Conservation (phyloP, 78 protist genomes). For the Capsaspora owczarzaki region DNA sequence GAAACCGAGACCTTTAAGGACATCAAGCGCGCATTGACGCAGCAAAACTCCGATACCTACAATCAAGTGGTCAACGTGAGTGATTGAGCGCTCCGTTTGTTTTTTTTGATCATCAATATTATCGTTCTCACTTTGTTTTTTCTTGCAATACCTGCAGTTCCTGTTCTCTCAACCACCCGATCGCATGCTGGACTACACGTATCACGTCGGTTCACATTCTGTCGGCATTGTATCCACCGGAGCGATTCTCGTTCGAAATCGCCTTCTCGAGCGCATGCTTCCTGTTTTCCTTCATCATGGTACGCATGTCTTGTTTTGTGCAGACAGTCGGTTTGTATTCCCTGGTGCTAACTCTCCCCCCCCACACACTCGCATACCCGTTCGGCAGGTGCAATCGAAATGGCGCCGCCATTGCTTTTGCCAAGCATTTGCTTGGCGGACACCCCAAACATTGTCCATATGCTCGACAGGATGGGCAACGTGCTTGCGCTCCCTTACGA, state of each 20-base stretch:
- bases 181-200: not conserved
- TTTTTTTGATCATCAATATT: too few relatives aligned
- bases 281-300: not conserved
- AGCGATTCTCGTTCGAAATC: not conserved
- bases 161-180: not conserved
- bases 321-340: too few relatives aligned
- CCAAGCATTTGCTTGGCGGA: not conserved
- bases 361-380: too few relatives aligned
- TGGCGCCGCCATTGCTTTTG: not conserved
- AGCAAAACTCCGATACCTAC: not conserved
- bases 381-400: not conserved
- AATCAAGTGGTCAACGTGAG: not conserved
- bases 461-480: not conserved
- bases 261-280: not conserved
- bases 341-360: not conserved
- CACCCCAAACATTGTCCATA: not conserved
- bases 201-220: not conserved
- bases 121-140: too few relatives aligned
- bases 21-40: not conserved
- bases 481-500: not conserved
- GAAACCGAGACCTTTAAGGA: not conserved
- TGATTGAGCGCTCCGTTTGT: too few relatives aligned
- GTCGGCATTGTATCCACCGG: not conserved
- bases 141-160: too few relatives aligned
- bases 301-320: not conserved